Base-by-base conservation (phyloP, 140 eudicot species). In the Anethum foeniculum region DNA sequence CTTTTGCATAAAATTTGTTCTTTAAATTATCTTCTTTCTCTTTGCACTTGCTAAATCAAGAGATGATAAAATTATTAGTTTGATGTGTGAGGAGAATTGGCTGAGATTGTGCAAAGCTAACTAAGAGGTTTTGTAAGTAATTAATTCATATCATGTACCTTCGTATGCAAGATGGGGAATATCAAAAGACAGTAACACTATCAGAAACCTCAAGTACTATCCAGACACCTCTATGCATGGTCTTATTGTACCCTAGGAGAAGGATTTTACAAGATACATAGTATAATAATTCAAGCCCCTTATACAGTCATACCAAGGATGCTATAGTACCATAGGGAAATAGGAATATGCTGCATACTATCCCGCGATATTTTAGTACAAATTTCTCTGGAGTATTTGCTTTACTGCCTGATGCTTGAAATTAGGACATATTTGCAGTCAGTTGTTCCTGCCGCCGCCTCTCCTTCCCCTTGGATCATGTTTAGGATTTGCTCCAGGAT, bases 381-480 rank as follows among this genome's bases (percentile, higher is more conserved):
- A 25, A 44, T 4, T 25, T 34, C 54, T 11, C 58, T 44, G 23
- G 39, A 74, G 54, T 74, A 74, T 41, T 25, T 23, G 39, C 60
- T 23, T 28, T 74, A 21, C 30, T 25, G 9, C 56, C 49, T 47
- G 19, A 56, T 38, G 32, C 75, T 23, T 46, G 32, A 79, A 14
- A 13, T 16, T 10, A 71, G 43, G 30, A 16, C 32, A 32, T 38
- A 64, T 36, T 5, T 47, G 44, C 76, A 39, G 28, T 85, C 54
- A 79, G 6, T 76, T 85, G 81, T 21, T 62, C 78, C 34, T 74
- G 78, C 78, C 78, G 58, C 82, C 83, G 38, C 87, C 78, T 23
- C 87, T 84, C 38, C 89, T 88, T 77, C 77, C 83, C 83, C 85
- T 80, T 73, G 92, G 97, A 46, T 91, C 94, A 78, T 93, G 98